Evolutionary conservation across 2,329 filamentous ascomycete species (phyloP), one percentile per base, ranked within the genome.

Genomic region (Cadophora sp.): DNA sequence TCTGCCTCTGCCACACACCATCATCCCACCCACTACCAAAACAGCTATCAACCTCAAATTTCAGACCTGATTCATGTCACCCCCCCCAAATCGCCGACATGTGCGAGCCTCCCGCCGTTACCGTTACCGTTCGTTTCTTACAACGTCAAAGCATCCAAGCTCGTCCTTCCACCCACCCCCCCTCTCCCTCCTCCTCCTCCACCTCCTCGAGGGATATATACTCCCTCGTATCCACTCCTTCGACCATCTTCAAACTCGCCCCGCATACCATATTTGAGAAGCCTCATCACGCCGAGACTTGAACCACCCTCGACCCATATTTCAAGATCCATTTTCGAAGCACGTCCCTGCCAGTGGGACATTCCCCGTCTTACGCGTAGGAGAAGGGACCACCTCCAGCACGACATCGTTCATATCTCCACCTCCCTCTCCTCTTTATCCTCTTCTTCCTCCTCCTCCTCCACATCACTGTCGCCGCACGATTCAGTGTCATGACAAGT

Each of bases 401-500:
- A 63, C 61, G n/a, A 27, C 9, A 24, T 59, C 34, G 22, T 16
- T 40, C 56, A 14, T 55, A 51, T 55, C 46, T 55, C 61, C 29
- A 58, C 60, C 48, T 24, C 37, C 12, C 27, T 29, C 55, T 65
- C 63, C 37, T 40, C 61, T 40, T 31, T n/a, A 40, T 58, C 43
- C 48, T 62, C 65, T 50, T 50, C 50, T 37, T 51, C 37, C 24
- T 19, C 40, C 22, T 29, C 40, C 14, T 43, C 26, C 27, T 50
- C 40, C 59, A 48, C 55, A 40, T 31, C 64, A 51, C 27, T n/a
- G 24, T 50, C 19, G 29, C 34, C 37, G 37, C 65, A 67, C 62
- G 60, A 63, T 64, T 67, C 65, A 58, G 53, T 48, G 34, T 27
- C 51, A 65, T 59, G 48, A 58, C 26, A 55, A 67, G 61, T 46